A percentile compares a stretch with the other conserved stretches of the same genome.
Conservation (phyloP, 2,329 filamentous ascomycete genomes). For the Pyrenophora graminea region DNA sequence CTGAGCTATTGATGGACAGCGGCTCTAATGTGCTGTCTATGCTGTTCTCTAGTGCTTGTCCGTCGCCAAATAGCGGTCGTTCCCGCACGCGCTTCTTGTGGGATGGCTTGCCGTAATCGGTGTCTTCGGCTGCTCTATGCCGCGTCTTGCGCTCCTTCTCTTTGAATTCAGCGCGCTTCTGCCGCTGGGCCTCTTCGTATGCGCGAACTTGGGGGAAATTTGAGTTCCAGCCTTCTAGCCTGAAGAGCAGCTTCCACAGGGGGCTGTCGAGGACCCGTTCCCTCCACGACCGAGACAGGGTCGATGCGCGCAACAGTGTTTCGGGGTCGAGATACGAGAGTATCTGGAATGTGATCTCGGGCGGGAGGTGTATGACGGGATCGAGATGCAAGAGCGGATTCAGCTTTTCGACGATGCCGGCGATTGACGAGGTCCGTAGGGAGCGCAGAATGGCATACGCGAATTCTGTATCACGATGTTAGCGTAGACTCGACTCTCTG, state of each 20-base stretch:
- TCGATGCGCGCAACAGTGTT: slow-evolving; percentile 78
- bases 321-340: slow-evolving; percentile 82
- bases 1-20: slow-evolving; percentile 22
- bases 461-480: slow-evolving; percentile 63
- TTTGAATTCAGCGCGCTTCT: slow-evolving; percentile 42
- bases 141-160: slow-evolving; percentile 53
- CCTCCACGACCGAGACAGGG: slow-evolving; percentile 81
- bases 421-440: slow-evolving; percentile 78
- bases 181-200: slow-evolving; percentile 64
- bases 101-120: slow-evolving; percentile 55
- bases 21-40: slow-evolving; percentile 28
- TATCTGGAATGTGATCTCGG: slow-evolving; percentile 88
- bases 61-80: slow-evolving; percentile 50
- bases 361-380: slow-evolving; percentile 81
- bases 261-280: slow-evolving; percentile 78
- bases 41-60: slow-evolving; percentile 26
- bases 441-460: slow-evolving; percentile 77
- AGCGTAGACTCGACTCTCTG: slow-evolving; percentile 1
- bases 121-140: slow-evolving; percentile 51
- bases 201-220: slow-evolving; percentile 65
- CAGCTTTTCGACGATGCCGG: slow-evolving; percentile 77
- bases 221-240: slow-evolving; percentile 82
- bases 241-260: slow-evolving; percentile 84
- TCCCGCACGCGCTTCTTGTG: slow-evolving; percentile 58
- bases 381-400: slow-evolving; percentile 89